These are phyloP conservation scores for Acacia pycnantha DNA, from an alignment of 331 rosid genomes.

Conservation along the genomic window DNA sequence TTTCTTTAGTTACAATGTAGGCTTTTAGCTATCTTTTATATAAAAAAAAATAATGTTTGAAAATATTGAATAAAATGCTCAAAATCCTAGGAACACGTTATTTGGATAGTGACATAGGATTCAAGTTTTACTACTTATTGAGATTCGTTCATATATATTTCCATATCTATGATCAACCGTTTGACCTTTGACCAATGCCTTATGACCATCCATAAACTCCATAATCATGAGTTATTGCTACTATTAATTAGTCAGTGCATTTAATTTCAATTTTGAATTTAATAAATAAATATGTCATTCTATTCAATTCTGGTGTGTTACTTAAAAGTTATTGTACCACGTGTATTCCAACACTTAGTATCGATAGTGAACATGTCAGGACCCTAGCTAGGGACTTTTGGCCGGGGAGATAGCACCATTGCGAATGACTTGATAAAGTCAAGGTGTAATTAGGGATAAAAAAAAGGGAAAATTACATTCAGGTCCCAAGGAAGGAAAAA, in stretches of 20 bases:
- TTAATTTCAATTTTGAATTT: background rate
- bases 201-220: background rate
- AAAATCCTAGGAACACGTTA: background rate
- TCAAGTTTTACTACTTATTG: background rate
- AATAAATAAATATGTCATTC: background rate
- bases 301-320: background rate
- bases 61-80: background rate
- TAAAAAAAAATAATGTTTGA: background rate
- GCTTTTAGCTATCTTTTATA: no score
- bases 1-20: no score
- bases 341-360: no score
- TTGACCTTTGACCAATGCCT: background rate
- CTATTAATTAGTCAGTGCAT: background rate
- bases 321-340: background rate
- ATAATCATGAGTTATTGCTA: background rate
- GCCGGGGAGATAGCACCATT: no score
- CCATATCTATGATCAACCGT: background rate
- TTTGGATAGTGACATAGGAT: background rate
- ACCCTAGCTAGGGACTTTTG: no score
- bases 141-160: background rate
- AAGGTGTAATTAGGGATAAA: no score
- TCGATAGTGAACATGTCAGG: no score
- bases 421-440: no score
- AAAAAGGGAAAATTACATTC: no score
- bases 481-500: no score